Base-by-base conservation (phyloP, 139 green algal species). In the Coelastrella sp. region DNA sequence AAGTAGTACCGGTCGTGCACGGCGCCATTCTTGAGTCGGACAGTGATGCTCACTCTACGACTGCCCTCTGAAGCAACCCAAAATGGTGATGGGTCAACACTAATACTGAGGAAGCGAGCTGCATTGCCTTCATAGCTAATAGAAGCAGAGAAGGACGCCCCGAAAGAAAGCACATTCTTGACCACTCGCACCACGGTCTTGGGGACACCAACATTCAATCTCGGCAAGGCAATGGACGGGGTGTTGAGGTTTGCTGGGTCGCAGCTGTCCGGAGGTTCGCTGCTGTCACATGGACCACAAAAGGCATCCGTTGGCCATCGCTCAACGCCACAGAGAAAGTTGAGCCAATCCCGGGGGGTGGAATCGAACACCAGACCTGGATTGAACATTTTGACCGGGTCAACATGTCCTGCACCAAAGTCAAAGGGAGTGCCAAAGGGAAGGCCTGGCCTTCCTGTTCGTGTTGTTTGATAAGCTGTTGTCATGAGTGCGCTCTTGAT, bases 401-500 rank as follows among this genome's bases (percentile, higher is more conserved):
- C 45, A 9, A 80, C 45, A 27, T 80, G 72, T 1, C 72, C 72
- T 25, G 72, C 43, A 41, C 72, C 72, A 41, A 30, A 64, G 45
- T 66, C n/a, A 27, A 80, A 80, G 4, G 72, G 72, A 4, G 27
- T 30, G n/a, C 72, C 72, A 59, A 80, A 64, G 5, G 72, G 5
- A 30, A 48, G 72, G 6, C 72, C 43, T 11, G 43, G 43, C n/a
- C n/a, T 43, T n/a, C 72, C 72, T 17, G 72, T n/a, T 0, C 41
- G n/a, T 64, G 41, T 64, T 19, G 11, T 40, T 21, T 59, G 38
- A 23, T 77, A 77, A 21, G 68, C 68, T 37, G 68, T 77, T n/a
- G 68, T 77, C 68, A 77, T 77, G 68, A 77, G 19, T 13, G 68
- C 68, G 37, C 35, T 59, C n/a, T 77, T 77, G 38, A 77, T 77